These are phyloP conservation scores for Sindora glabra DNA, from an alignment of 306 rosid genomes.

Conservation along the genomic window DNA sequence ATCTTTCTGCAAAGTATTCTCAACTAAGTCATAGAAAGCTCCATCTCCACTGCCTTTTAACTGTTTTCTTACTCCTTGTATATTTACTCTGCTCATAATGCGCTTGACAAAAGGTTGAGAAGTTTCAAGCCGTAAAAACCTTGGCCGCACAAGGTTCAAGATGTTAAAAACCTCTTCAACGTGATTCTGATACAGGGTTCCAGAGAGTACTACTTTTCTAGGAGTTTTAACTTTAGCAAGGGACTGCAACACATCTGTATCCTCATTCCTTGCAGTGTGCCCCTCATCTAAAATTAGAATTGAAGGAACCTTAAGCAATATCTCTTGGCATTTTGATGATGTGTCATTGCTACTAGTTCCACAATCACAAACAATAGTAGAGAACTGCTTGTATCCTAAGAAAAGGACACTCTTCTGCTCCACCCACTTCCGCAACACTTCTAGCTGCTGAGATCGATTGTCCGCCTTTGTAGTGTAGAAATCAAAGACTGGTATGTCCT, in stretches of 20 bases:
- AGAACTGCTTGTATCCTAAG: constrained; percentile 87
- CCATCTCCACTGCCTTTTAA: constrained; percentile 33
- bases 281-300: constrained; percentile 92
- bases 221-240: constrained; percentile 74
- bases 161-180: constrained; percentile 86
- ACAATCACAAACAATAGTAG: constrained; percentile 59
- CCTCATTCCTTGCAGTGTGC: constrained; percentile 89
- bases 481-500: constrained; percentile 70
- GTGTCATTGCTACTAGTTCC: constrained; percentile 18
- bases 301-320: constrained; percentile 63
- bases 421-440: constrained; percentile 70
- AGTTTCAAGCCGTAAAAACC: constrained; percentile 54
- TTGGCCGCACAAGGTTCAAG: constrained; percentile 77
- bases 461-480: constrained; percentile 81
- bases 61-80: constrained; percentile 38
- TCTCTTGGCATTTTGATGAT: constrained; percentile 52
- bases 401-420: constrained; percentile 72
- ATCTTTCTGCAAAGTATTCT: constrained; percentile 76
- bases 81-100: constrained; percentile 56
- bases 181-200: constrained; percentile 86
- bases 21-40: constrained; percentile 60
- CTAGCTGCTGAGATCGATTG: constrained; percentile 53
- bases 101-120: constrained; percentile 67
- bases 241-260: constrained; percentile 73
- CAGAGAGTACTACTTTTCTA: constrained; percentile 84